These are phyloP conservation scores for Jatropha podagrica DNA, from an alignment of 441 rosid species.

Conservation along the genomic window DNA sequence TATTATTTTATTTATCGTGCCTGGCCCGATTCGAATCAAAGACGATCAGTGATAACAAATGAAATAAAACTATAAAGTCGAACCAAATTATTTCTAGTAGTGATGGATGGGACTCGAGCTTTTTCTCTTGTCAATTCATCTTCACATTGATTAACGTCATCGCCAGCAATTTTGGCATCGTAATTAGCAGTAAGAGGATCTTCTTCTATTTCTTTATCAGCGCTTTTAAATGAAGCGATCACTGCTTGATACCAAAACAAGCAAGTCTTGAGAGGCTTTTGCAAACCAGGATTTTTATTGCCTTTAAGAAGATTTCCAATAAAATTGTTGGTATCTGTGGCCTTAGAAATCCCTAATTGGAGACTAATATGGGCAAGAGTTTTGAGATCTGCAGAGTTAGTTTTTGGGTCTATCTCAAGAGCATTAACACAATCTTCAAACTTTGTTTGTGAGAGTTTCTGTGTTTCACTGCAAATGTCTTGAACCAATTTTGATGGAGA, in stretches of 20 bases:
- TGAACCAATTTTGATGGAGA: conserved; percentile 1
- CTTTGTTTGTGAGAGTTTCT: background rate
- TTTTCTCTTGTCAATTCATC: background rate
- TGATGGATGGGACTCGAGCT: conserved; percentile 5
- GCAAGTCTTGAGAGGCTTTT: conserved; percentile 13
- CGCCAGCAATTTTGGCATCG: conserved; percentile 23
- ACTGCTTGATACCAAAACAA: background rate
- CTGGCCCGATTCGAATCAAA: background rate
- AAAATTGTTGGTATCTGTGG: background rate
- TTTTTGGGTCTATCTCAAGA: conserved; percentile 13
- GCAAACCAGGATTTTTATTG: background rate
- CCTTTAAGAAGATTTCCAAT: background rate
- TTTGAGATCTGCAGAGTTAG: background rate
- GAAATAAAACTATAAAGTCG: conserved; percentile 19
- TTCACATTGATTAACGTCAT: conserved; percentile 14
- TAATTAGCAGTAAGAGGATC: conserved; percentile 28
- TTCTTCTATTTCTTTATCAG: conserved; percentile 15
- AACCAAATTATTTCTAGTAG: conserved; percentile 9
- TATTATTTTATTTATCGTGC: no score
- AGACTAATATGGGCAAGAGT: conserved; percentile 20
- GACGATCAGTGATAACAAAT: conserved; percentile 7
- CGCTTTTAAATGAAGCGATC: background rate
- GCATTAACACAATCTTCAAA: conserved; percentile 21
- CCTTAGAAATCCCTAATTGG: conserved; percentile 7
- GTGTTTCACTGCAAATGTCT: conserved; percentile 2